Conservation (phyloP, 768 basidiomycete species). For the Russula earlei region DNA sequence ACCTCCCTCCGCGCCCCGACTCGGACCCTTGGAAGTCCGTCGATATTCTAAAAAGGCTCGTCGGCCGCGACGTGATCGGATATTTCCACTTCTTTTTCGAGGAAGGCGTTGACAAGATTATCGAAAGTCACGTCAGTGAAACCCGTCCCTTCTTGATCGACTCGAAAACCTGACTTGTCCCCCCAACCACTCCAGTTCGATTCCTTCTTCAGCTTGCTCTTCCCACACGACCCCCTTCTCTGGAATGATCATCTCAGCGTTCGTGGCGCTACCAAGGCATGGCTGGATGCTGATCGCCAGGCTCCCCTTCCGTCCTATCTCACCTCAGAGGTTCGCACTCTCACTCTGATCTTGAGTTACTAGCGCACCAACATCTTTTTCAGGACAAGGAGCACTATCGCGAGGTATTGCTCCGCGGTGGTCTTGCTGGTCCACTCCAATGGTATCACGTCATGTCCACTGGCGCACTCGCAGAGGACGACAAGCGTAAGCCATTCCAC, state of each 20-base stretch:
- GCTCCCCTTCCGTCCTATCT: slow-evolving; percentile 26
- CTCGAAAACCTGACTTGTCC: neutral
- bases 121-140: slow-evolving; percentile 29
- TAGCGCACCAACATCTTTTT: neutral
- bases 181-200: slow-evolving; percentile 22
- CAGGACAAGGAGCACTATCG: slow-evolving; percentile 26
- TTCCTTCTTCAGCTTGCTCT: slow-evolving; percentile 30
- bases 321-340: slow-evolving; percentile 25
- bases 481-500: slow-evolving; percentile 22
- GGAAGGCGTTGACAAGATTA: slow-evolving; percentile 26
- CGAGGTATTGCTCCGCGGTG: slow-evolving; percentile 25
- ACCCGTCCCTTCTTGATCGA: neutral
- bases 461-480: slow-evolving; percentile 26
- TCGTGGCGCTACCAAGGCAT: slow-evolving; percentile 29
- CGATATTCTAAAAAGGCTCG: slow-evolving; percentile 22
- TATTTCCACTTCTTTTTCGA: slow-evolving; percentile 34
- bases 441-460: slow-evolving; percentile 30
- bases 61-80: slow-evolving; percentile 33
- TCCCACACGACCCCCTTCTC: slow-evolving; percentile 26
- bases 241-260: slow-evolving; percentile 27
- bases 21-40: slow-evolving; percentile 25
- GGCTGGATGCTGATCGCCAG: slow-evolving; percentile 14
- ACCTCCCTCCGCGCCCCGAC: slow-evolving; percentile 24
- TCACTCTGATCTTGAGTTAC: neutral
- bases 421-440: slow-evolving; percentile 29